Evolutionary conservation across 2,329 filamentous ascomycete species (phyloP).

Genomic region (Fusarium illudens): DNA sequence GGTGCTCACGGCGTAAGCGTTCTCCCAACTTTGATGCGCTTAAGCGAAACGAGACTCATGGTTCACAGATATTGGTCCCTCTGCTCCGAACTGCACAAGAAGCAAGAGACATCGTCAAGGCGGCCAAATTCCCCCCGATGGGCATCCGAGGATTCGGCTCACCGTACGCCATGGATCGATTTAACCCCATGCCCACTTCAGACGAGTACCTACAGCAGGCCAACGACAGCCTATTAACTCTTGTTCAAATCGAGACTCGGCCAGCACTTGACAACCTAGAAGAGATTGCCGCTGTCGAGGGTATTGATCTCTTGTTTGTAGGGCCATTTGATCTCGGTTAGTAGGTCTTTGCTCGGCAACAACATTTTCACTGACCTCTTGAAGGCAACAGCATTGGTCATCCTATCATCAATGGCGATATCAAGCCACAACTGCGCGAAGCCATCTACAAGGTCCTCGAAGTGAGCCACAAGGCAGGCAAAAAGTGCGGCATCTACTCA

Average conservation of each 20-base stretch:
- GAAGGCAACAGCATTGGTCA: constrained; percentile 13
- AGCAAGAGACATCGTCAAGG: constrained; percentile 6
- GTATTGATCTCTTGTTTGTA: constrained; percentile 6
- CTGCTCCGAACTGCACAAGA: constrained; percentile 10
- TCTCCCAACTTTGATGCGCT: rapidly evolving
- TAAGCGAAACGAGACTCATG: not conserved
- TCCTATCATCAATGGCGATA: constrained; percentile 6
- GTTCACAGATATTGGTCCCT: constrained; percentile 4
- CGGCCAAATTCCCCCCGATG: constrained; percentile 12
- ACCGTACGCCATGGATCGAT: constrained; percentile 10
- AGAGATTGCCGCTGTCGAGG: not conserved
- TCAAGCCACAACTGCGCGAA: not conserved
- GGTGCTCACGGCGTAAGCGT: constrained; percentile 12
- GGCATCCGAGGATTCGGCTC: constrained; percentile 17
- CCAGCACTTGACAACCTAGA: constrained; percentile 7
- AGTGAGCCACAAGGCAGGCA: not conserved
- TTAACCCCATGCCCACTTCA: constrained; percentile 6
- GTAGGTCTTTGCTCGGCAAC: rapidly evolving
- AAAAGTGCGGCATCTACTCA: constrained; percentile 12
- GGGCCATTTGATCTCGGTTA: constrained; percentile 9
- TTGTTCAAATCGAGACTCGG: constrained; percentile 16
- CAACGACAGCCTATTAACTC: constrained; percentile 5
- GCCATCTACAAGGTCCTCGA: not conserved
- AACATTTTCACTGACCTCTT: rapidly evolving
- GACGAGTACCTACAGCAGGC: constrained; percentile 19